These are phyloP conservation scores for Albophoma yamanashiensis DNA, from an alignment of 2,329 filamentous ascomycete genomes.

Conservation along the genomic window DNA sequence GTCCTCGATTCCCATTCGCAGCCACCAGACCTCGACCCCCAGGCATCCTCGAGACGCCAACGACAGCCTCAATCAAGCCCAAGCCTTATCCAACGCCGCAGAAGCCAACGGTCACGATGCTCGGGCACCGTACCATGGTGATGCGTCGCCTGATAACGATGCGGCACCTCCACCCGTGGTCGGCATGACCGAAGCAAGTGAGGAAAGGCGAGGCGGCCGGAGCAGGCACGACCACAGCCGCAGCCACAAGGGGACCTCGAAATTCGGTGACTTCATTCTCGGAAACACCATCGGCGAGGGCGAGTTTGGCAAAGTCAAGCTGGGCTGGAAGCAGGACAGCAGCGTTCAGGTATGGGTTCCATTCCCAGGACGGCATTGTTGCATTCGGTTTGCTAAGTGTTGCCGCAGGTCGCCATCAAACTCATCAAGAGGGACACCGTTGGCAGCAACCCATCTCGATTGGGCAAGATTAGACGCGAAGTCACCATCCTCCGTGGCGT, in stretches of 20 bases:
- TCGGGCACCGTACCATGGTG: slow-evolving; percentile 10
- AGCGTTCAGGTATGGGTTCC: slow-evolving; percentile 56
- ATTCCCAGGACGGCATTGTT: not conserved
- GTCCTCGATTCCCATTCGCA: slow-evolving; percentile 33
- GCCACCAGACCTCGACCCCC: slow-evolving; percentile 31
- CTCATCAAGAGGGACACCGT: slow-evolving; percentile 88
- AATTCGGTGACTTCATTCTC: slow-evolving; percentile 91
- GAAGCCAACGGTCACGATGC: slow-evolving; percentile 17
- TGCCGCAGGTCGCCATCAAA: slow-evolving; percentile 82
- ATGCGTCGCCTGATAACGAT: slow-evolving; percentile 20
- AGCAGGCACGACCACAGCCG: slow-evolving; percentile 49
- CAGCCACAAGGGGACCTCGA: slow-evolving; percentile 55
- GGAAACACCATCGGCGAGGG: slow-evolving; percentile 95
- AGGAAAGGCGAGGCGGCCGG: slow-evolving; percentile 37
- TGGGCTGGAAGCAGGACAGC: slow-evolving; percentile 95
- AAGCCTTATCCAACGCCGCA: slow-evolving; percentile 42
- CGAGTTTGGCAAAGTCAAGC: slow-evolving; percentile 97
- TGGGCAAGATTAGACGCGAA: slow-evolving; percentile 96
- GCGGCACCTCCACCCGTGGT: slow-evolving; percentile 34
- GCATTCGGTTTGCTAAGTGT: slow-evolving; percentile 5
- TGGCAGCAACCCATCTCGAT: slow-evolving; percentile 74
- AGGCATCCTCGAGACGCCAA: slow-evolving; percentile 64
- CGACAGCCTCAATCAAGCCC: slow-evolving; percentile 66
- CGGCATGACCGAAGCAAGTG: slow-evolving; percentile 30
- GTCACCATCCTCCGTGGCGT: slow-evolving; percentile 82